phyloP scores from a whole-genome alignment of 208 protist genomes.

The Trypanosoma melophagium region DNA sequence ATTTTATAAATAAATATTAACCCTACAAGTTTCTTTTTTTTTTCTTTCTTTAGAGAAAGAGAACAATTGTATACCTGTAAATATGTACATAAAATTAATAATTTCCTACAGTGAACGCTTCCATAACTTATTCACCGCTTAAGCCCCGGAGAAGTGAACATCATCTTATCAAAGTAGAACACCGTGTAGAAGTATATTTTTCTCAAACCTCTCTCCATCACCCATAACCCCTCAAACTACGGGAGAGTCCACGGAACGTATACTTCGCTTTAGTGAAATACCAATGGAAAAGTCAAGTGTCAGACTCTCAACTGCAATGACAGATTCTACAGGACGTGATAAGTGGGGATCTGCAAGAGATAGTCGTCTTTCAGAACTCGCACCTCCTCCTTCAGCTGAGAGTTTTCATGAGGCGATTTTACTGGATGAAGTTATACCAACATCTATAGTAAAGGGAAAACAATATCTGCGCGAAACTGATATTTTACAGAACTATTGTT shows the following conservation, averaged over 20 bases:
- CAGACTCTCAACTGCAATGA: no score
- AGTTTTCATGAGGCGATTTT: constrained; percentile 11
- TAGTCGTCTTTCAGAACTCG: constrained; percentile 17
- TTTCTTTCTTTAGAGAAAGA: background rate
- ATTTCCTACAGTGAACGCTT: constrained; percentile 43
- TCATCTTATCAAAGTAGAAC: no score
- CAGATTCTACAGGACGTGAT: constrained; percentile 14
- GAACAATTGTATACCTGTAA: background rate
- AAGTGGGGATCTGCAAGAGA: constrained; percentile 22
- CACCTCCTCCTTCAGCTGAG: background rate
- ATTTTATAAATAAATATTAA: no score
- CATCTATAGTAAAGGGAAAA: background rate
- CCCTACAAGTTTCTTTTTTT: no score
- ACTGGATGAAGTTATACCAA: constrained; percentile 1
- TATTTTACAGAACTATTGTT: background rate
- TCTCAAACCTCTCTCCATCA: background rate
- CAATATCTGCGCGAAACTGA: background rate
- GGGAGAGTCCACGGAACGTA: background rate
- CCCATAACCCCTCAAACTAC: background rate
- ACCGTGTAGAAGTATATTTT: background rate
- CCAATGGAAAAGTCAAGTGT: background rate
- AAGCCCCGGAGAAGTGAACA: constrained; percentile 30
- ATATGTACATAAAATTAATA: background rate
- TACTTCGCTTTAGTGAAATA: constrained; percentile 1
- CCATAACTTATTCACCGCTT: constrained; percentile 44